These are phyloP conservation scores for Rubus parviflorus DNA, from an alignment of 306 rosid genomes.

Conservation along the genomic window DNA sequence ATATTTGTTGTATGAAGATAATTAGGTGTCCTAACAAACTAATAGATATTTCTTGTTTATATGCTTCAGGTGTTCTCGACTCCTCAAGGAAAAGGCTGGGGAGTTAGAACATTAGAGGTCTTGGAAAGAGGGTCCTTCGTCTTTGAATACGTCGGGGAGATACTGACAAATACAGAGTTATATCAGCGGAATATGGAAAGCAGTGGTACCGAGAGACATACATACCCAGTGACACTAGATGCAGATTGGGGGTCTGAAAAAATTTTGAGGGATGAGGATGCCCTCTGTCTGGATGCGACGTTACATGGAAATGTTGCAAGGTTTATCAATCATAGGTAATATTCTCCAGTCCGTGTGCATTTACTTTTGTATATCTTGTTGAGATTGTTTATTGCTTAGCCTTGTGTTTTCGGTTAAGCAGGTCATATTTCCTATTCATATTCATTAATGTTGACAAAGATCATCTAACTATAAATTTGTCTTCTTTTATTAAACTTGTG, in stretches of 20 bases:
- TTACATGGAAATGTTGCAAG: constrained; percentile 85
- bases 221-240: constrained; percentile 89
- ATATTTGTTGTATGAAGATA: neutral
- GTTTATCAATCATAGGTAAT: constrained; percentile 89
- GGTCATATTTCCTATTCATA: neutral
- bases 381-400: neutral
- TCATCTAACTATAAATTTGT: neutral
- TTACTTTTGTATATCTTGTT: neutral
- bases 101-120: constrained; percentile 67
- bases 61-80: constrained; percentile 68
- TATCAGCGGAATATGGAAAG: constrained; percentile 51
- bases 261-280: constrained; percentile 72
- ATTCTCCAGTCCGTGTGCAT: neutral
- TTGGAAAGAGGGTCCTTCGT: constrained; percentile 77
- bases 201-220: constrained; percentile 59
- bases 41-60: neutral
- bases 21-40: neutral
- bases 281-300: constrained; percentile 92
- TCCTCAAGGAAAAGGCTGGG: constrained; percentile 85
- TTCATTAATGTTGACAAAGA: neutral
- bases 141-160: constrained; percentile 86
- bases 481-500: neutral
- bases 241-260: constrained; percentile 94
- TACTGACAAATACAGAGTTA: constrained; percentile 79
- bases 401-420: neutral